These are phyloP conservation scores for Sindora glabra DNA, from an alignment of 306 rosid species.

Conservation along the genomic window DNA sequence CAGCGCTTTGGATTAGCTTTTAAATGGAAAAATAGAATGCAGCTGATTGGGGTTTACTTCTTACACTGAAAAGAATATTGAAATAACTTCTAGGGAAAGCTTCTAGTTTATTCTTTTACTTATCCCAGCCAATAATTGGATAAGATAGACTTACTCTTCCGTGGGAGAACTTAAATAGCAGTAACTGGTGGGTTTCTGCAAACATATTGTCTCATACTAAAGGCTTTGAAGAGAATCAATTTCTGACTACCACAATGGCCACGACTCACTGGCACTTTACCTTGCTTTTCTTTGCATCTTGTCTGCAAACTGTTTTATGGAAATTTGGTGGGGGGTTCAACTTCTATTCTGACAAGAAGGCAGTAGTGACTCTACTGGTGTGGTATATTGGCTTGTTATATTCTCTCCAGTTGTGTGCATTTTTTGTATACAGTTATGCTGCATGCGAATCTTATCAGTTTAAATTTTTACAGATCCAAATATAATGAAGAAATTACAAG, in stretches of 20 bases:
- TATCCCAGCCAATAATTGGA: background rate
- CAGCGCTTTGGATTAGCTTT: background rate
- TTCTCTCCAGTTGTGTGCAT: background rate
- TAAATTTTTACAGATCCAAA: constrained; percentile 58
- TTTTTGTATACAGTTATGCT: too few species aligned
- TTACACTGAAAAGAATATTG: background rate
- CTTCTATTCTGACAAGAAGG: background rate
- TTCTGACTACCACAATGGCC: background rate
- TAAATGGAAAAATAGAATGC: background rate
- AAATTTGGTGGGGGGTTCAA: background rate
- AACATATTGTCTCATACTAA: background rate
- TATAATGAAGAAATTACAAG: constrained; percentile 92
- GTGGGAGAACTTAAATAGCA: background rate
- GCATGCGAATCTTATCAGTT: background rate
- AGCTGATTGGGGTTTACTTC: background rate
- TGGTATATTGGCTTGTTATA: background rate
- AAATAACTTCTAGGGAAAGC: constrained; percentile 4
- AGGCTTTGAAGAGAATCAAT: background rate
- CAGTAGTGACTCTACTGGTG: background rate
- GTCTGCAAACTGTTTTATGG: background rate
- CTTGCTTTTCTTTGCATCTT: constrained; percentile 1
- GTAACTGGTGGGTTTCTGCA: constrained; percentile 1
- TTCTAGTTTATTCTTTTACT: background rate
- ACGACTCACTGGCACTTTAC: background rate
- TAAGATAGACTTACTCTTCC: background rate